Evolutionary conservation across 1,284 basidiomycete genomes (phyloP).

Genomic region (Coniophora puteana): DNA sequence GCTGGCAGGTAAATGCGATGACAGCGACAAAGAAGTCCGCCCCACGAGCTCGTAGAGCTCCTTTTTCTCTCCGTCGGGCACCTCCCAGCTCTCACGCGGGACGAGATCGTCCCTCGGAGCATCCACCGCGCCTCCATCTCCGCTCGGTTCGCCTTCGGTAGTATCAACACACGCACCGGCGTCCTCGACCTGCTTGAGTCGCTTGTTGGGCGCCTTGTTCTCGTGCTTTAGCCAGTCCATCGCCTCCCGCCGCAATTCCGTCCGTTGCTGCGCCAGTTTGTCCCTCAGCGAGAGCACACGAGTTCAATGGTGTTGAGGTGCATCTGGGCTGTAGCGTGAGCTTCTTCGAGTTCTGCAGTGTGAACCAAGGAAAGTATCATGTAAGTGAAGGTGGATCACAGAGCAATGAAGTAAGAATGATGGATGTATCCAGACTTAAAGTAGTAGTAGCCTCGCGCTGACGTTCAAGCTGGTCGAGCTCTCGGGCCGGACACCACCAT

Average conservation of each 20-base stretch:
- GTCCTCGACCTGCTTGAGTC: constrained; percentile 54
- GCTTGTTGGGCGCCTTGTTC: constrained; percentile 65
- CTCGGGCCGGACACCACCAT: no score
- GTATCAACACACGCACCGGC: no score
- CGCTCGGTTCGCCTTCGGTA: no score
- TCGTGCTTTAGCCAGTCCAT: constrained; percentile 72
- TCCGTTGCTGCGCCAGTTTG: constrained; percentile 76
- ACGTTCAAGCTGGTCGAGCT: no score
- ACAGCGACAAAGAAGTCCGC: constrained; percentile 34
- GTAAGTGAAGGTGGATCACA: no score
- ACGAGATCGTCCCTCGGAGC: constrained; percentile 49
- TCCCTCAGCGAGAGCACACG: constrained; percentile 68
- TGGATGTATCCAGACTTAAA: no score
- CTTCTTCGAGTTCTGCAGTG: constrained; percentile 43
- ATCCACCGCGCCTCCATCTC: no score
- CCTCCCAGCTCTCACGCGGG: constrained; percentile 68
- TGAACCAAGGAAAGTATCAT: no score
- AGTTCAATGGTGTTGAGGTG: constrained; percentile 54
- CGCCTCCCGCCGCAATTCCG: constrained; percentile 60
- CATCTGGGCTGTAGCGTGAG: constrained; percentile 30
- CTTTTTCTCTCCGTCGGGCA: constrained; percentile 56
- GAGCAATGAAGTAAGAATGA: no score
- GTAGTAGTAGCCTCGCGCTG: no score
- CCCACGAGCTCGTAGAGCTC: constrained; percentile 56
- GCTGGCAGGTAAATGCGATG: neutral